Percentiles rank a stretch among this genome's conserved stretches.
These are phyloP conservation scores for Globisporangium megalacanthum DNA, from an alignment of 352 stramenopile genomes.

Conservation along the genomic window DNA sequence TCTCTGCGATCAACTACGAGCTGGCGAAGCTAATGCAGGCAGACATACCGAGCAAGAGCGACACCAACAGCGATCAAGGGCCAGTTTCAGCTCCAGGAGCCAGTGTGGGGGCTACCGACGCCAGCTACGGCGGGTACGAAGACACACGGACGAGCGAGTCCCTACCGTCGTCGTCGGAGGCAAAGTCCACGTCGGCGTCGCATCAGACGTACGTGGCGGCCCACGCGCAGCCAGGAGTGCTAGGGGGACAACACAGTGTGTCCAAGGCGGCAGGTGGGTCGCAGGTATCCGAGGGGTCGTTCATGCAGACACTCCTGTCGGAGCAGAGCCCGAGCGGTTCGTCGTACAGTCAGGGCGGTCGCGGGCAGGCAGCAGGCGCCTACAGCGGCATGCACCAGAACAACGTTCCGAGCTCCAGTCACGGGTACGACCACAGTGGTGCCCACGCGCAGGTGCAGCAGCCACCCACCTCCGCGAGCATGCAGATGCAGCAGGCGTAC, in stretches of 20 bases:
- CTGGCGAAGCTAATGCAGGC: conserved; percentile 61
- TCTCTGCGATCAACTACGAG: conserved; percentile 47
- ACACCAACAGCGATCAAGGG: background rate
- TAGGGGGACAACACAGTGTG: too few relatives aligned
- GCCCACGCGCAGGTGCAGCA: background rate
- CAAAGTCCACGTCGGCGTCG: background rate
- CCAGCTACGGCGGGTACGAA: conserved; percentile 6
- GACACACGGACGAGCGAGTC: background rate
- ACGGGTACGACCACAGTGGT: conserved; percentile 9
- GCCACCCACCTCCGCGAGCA: conserved; percentile 4
- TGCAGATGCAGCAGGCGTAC: conserved; percentile 17
- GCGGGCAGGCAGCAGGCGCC: background rate
- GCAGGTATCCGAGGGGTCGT: conserved; percentile 27
- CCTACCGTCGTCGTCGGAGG: background rate
- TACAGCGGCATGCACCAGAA: conserved; percentile 8
- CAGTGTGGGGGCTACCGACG: too few relatives aligned
- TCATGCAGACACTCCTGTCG: conserved; percentile 32
- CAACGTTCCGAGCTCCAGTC: conserved; percentile 2
- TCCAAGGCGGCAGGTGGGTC: too few relatives aligned
- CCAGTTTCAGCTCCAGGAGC: background rate
- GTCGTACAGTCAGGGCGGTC: conserved; percentile 13
- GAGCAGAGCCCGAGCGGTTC: conserved; percentile 21
- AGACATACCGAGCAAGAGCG: conserved; percentile 14
- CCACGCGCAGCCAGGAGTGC: too few relatives aligned
- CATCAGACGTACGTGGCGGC: background rate